A percentile compares a stretch with the other conserved stretches of the same genome.
These are phyloP conservation scores for Fusarium sp. DNA, from an alignment of 2,329 filamentous ascomycete genomes.

Conservation along the genomic window DNA sequence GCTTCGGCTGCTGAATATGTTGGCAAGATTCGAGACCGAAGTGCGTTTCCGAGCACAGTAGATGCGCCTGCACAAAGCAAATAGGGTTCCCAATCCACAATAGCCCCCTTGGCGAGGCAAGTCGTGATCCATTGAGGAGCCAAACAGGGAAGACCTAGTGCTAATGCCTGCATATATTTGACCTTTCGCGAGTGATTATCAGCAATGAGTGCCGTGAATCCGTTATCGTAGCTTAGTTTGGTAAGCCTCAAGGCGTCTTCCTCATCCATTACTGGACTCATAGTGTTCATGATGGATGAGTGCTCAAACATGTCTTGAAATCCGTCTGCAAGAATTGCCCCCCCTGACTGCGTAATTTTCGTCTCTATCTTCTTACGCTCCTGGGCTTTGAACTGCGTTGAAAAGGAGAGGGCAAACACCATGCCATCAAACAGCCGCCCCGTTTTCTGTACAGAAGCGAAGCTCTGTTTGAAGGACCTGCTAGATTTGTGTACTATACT, in stretches of 20 bases:
- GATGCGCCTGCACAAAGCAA: constrained; percentile 88
- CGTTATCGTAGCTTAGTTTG: constrained; percentile 63
- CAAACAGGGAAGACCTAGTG: constrained; percentile 87
- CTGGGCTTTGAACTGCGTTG: constrained; percentile 55
- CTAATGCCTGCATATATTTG: constrained; percentile 95
- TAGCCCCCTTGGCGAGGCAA: constrained; percentile 69
- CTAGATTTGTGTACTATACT: constrained; percentile 50
- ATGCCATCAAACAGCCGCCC: constrained; percentile 76
- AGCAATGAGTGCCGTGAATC: constrained; percentile 88
- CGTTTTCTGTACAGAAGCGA: constrained; percentile 44
- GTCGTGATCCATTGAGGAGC: constrained; percentile 83
- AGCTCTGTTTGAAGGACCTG: constrained; percentile 46
- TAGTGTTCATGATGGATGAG: constrained; percentile 50
- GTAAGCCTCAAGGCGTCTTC: constrained; percentile 63
- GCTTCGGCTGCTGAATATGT: constrained; percentile 70
- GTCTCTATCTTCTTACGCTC: constrained; percentile 63
- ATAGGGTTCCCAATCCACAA: constrained; percentile 83
- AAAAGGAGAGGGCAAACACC: constrained; percentile 87
- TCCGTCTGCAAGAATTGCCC: constrained; percentile 75
- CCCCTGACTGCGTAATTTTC: constrained; percentile 77
- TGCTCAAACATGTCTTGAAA: constrained; percentile 84
- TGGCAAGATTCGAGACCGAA: constrained; percentile 77
- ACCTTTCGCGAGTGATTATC: constrained; percentile 86
- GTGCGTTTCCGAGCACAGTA: constrained; percentile 77
- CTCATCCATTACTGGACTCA: constrained; percentile 48